These are phyloP conservation scores for Candida boleticola DNA, from an alignment of 805 yeast genomes.

Conservation along the genomic window DNA sequence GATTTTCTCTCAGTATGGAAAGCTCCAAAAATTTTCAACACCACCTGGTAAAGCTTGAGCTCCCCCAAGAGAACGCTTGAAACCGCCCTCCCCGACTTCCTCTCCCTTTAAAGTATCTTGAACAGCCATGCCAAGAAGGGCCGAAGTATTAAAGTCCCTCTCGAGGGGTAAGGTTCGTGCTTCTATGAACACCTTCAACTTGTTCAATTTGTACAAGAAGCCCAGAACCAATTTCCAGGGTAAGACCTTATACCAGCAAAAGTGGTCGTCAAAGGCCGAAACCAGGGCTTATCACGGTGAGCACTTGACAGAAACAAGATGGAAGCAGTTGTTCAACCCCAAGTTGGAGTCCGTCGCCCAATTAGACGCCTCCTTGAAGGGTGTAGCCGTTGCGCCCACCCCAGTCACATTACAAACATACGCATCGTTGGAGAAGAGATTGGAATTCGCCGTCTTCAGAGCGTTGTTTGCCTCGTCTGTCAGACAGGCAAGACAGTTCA, in stretches of 20 bases:
- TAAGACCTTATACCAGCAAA: conserved; percentile 82
- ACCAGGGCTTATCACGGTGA: conserved; percentile 97
- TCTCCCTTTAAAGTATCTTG: too few species aligned
- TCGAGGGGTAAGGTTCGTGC: conserved; percentile 76
- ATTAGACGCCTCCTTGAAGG: conserved; percentile 74
- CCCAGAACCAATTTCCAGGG: conserved; percentile 51
- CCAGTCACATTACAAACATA: conserved; percentile 88
- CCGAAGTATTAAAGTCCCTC: conserved; percentile 54
- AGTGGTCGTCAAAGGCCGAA: conserved; percentile 88
- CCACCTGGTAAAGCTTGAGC: background rate
- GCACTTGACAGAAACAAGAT: conserved; percentile 78
- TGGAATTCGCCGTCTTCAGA: conserved; percentile 88
- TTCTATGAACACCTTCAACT: conserved; percentile 86
- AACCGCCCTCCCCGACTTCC: background rate
- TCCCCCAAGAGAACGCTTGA: too few species aligned
- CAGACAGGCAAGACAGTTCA: conserved; percentile 90
- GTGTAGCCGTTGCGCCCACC: conserved; percentile 54
- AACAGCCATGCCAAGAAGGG: conserved; percentile 56
- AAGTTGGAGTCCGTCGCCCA: conserved; percentile 85
- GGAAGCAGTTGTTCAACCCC: conserved; percentile 68
- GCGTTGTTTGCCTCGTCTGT: conserved; percentile 90
- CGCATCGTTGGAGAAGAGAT: conserved; percentile 82
- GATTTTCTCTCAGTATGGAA: background rate
- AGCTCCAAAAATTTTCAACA: background rate
- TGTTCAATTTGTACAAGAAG: conserved; percentile 85